These are phyloP conservation scores for Avena sativa DNA, from an alignment of 176 grass and related monocot species.

Conservation along the genomic window DNA sequence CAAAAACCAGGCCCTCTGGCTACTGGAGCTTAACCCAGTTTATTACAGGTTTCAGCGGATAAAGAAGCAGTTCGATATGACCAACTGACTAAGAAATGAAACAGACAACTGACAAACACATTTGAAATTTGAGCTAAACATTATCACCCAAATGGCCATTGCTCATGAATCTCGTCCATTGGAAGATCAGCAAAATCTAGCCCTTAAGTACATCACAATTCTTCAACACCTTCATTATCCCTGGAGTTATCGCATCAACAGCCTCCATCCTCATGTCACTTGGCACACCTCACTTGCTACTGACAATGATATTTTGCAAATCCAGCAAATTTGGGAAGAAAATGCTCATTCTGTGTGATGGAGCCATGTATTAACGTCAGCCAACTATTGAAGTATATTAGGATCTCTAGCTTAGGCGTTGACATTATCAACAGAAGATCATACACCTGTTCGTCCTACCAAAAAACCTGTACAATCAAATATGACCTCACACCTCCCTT, in stretches of 20 bases:
- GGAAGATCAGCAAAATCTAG: background rate
- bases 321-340: background rate
- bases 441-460: background rate
- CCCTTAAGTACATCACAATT: background rate
- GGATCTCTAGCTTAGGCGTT: background rate
- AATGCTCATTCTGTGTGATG: background rate
- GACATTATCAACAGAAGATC: slow-evolving; percentile 2
- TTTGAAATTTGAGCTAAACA: background rate
- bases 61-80: background rate
- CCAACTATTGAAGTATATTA: background rate
- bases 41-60: background rate
- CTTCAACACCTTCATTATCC: background rate
- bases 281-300: background rate
- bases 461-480: background rate
- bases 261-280: background rate
- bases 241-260: background rate
- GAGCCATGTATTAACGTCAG: background rate
- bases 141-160: background rate
- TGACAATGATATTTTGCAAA: background rate
- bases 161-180: background rate
- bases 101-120: background rate
- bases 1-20: background rate
- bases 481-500: background rate
- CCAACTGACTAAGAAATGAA: background rate
- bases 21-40: slow-evolving; percentile 8